Percentiles rank a stretch among this genome's conserved stretches.
Evolutionary conservation across 768 basidiomycete species (phyloP).

Genomic region (Kwoniella heveanensis): DNA sequence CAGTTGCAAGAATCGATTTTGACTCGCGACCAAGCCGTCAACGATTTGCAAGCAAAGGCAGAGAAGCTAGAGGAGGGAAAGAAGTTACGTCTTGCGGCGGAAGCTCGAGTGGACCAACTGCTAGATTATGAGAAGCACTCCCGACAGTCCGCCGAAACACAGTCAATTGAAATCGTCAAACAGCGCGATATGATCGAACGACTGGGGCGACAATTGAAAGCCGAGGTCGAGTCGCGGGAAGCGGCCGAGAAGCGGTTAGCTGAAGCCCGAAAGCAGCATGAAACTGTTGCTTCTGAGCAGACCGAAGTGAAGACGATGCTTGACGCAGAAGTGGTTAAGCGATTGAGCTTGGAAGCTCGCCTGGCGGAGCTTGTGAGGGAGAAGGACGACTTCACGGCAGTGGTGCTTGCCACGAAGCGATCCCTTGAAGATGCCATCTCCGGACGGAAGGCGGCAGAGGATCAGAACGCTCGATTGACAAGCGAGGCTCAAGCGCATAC

Average conservation of each 20-base stretch:
- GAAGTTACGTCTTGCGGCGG: background rate
- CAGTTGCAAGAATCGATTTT: background rate
- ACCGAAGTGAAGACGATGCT: background rate
- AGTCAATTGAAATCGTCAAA: background rate
- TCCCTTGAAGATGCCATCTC: background rate
- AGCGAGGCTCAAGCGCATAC: background rate
- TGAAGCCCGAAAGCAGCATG: background rate
- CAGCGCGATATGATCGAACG: slow-evolving; percentile 6
- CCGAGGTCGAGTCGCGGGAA: background rate
- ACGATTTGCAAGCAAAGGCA: slow-evolving; percentile 1
- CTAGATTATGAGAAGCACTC: slow-evolving; percentile 5
- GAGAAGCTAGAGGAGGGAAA: background rate
- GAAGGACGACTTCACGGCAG: background rate
- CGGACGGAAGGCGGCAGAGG: background rate
- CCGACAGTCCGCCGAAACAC: background rate
- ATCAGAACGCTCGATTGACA: background rate
- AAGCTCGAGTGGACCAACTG: background rate
- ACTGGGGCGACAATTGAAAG: slow-evolving; percentile 7
- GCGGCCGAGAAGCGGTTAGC: slow-evolving; percentile 4
- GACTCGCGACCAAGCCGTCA: slow-evolving; percentile 11
- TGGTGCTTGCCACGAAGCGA: background rate
- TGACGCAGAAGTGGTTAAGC: background rate
- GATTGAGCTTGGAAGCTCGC: background rate
- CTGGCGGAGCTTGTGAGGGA: background rate
- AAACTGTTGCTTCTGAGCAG: background rate